Conservation (phyloP, 2,329 filamentous ascomycete species). For the Botrytis fabae region DNA sequence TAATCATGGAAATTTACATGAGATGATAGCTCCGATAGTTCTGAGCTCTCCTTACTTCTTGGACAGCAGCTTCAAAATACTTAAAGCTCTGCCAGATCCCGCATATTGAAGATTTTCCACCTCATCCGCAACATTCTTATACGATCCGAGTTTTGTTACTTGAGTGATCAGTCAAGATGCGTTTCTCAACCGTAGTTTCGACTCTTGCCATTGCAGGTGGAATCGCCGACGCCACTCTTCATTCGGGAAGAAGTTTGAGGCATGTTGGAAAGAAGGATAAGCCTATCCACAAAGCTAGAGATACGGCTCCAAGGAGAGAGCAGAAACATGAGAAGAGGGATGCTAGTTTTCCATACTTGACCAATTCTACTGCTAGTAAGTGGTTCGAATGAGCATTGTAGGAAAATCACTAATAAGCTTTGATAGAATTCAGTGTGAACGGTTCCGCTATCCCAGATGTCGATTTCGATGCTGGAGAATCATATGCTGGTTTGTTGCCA, state of each 20-base stretch:
- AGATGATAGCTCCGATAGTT: neutral
- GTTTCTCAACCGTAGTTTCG: conserved; percentile 23
- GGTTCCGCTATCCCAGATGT: conserved; percentile 56
- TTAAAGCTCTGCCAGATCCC: conserved; percentile 15
- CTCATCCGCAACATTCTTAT: neutral
- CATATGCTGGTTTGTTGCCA: conserved; percentile 62
- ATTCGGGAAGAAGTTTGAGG: conserved; percentile 21
- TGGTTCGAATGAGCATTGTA: neutral
- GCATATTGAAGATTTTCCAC: neutral
- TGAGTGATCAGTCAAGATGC: conserved; percentile 21
- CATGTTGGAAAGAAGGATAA: conserved; percentile 23
- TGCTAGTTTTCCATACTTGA: conserved; percentile 16
- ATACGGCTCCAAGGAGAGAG: neutral
- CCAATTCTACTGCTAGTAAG: conserved; percentile 23
- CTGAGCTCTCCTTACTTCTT: neutral
- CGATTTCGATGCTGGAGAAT: conserved; percentile 66
- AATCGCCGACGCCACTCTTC: conserved; percentile 18
- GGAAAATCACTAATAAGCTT: neutral
- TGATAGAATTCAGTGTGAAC: conserved; percentile 21
- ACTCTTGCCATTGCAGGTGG: conserved; percentile 21
- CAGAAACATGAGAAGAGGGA: conserved; percentile 7
- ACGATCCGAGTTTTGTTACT: conserved; percentile 14
- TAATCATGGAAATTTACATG: conserved; percentile 11
- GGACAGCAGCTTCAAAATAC: neutral
- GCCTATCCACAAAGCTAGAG: neutral